phyloP scores from a whole-genome alignment of 805 yeast species.

The Metschnikowia amazonensis region DNA sequence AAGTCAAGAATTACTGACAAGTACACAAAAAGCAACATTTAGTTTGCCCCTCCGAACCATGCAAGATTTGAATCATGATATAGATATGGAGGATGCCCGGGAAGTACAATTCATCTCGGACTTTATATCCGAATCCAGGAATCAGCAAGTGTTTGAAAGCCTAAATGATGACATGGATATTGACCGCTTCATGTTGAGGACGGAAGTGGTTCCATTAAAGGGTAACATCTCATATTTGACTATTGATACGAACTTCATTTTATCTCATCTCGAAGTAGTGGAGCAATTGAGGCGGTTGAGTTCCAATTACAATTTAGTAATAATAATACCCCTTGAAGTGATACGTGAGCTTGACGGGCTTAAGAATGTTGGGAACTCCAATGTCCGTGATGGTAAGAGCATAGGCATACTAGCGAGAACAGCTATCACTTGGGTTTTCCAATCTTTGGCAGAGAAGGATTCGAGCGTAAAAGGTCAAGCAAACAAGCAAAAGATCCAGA shows the following conservation, averaged over 20 bases:
- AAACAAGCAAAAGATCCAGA: slow-evolving; percentile 48
- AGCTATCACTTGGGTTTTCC: slow-evolving; percentile 78
- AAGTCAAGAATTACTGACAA: background rate
- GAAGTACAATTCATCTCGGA: slow-evolving; percentile 44
- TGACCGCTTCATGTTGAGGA: slow-evolving; percentile 13
- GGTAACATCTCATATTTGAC: slow-evolving; percentile 46
- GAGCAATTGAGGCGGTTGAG: slow-evolving; percentile 47
- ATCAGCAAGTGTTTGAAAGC: slow-evolving; percentile 2
- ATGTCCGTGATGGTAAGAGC: slow-evolving; percentile 20
- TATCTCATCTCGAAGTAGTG: slow-evolving; percentile 61
- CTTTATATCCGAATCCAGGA: slow-evolving; percentile 24
- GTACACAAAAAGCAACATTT: background rate
- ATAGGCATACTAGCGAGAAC: slow-evolving; percentile 59
- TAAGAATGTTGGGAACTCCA: slow-evolving; percentile 43
- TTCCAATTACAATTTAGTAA: slow-evolving; percentile 38
- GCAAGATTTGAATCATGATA: background rate
- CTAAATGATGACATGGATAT: slow-evolving; percentile 16
- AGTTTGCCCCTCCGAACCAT: background rate
- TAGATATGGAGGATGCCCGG: slow-evolving; percentile 43
- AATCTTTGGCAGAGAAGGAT: slow-evolving; percentile 48
- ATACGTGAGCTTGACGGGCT: slow-evolving; percentile 80
- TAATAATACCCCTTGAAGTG: slow-evolving; percentile 70
- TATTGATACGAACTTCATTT: slow-evolving; percentile 78
- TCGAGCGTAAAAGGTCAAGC: slow-evolving; percentile 63
- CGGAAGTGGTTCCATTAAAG: slow-evolving; percentile 13